These are phyloP conservation scores for Biscutella laevigata DNA, from an alignment of 441 rosid genomes.

Conservation along the genomic window DNA sequence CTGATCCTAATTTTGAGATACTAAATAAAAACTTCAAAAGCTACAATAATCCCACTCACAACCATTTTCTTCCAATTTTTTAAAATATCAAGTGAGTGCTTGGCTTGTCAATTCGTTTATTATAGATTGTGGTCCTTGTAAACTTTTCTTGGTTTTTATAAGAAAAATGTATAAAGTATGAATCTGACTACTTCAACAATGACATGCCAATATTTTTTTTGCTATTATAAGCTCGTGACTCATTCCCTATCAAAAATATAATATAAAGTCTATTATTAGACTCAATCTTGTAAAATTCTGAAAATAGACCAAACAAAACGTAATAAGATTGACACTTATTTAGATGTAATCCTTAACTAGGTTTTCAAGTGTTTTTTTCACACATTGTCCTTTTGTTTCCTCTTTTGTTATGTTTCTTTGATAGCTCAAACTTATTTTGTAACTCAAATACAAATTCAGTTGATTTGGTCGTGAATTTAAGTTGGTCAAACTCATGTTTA, in stretches of 20 bases:
- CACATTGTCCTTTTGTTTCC: conserved; percentile 15
- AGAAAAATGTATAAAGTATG: too few species aligned
- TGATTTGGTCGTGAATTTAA: too few species aligned
- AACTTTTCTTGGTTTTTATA: too few species aligned
- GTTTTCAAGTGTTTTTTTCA: conserved; percentile 6
- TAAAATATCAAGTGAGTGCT: too few species aligned
- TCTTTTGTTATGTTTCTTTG: conserved; percentile 15
- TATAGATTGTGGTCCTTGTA: conserved; percentile 18
- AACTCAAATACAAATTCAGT: too few species aligned
- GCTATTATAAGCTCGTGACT: conserved; percentile 23
- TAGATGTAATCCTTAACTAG: conserved; percentile 18
- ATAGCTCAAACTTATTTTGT: too few species aligned
- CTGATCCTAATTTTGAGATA: too few species aligned
- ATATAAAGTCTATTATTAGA: neutral
- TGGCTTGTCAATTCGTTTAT: conserved; percentile 21
- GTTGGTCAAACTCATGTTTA: too few species aligned
- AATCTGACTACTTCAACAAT: conserved; percentile 18
- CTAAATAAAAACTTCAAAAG: too few species aligned
- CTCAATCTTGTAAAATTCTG: conserved; percentile 17
- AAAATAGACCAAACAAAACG: conserved; percentile 17
- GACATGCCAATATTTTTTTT: conserved; percentile 21
- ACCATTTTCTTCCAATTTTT: too few species aligned
- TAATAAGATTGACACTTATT: conserved; percentile 11
- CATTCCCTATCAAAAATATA: conserved; percentile 5
- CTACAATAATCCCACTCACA: too few species aligned